phyloP scores from a whole-genome alignment of 108 stramenopile genomes.

The Ochromonas danica region DNA sequence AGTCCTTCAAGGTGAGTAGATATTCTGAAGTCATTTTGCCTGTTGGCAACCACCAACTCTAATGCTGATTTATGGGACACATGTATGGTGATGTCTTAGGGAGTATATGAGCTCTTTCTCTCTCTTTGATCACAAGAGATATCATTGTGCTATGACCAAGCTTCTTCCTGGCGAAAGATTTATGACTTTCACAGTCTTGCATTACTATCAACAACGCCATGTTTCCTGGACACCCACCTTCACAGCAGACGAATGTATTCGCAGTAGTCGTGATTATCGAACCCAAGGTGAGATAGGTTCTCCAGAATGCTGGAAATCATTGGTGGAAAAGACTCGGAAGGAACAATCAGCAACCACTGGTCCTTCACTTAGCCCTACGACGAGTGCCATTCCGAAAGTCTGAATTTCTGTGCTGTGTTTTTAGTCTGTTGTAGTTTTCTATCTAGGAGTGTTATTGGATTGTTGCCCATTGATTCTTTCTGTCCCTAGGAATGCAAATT shows the following conservation, averaged over 20 bases:
- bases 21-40: neutral
- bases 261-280: neutral
- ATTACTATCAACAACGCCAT: conserved; percentile 32
- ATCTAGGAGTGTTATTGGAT: too few species aligned
- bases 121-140: conserved; percentile 3
- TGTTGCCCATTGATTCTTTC: too few species aligned
- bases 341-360: too few species aligned
- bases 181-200: neutral
- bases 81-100: neutral
- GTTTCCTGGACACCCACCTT: conserved; percentile 4
- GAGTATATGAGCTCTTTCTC: conserved; percentile 23
- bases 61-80: too few species aligned
- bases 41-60: neutral
- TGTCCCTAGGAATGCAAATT: too few species aligned
- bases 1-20: conserved; percentile 1
- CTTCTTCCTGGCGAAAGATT: neutral
- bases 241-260: conserved; percentile 1
- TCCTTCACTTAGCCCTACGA: too few species aligned
- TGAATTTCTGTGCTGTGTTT: too few species aligned
- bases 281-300: too few species aligned
- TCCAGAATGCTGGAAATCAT: too few species aligned
- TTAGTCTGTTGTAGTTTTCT: too few species aligned
- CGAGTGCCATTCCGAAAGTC: too few species aligned
- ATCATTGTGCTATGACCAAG: conserved; percentile 24
- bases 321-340: too few species aligned